Evolutionary conservation across 495 filamentous ascomycete species (phyloP).

Genomic region (Penicillium cataractarum): DNA sequence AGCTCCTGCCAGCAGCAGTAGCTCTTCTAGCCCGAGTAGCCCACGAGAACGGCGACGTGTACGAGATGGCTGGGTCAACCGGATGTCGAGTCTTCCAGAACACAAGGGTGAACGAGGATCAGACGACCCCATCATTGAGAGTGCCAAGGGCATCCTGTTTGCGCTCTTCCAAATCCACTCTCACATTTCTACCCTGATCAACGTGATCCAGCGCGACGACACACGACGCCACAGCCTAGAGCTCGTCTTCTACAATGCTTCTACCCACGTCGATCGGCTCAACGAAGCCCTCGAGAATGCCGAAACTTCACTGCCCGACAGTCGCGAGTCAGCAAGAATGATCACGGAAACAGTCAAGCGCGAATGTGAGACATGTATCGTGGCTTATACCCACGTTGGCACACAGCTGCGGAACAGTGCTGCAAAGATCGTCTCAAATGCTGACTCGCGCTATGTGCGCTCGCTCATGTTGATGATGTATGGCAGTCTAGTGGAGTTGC

Average conservation of each 20-base stretch:
- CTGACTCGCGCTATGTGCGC: slow-evolving; percentile 77
- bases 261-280: slow-evolving; percentile 71
- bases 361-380: slow-evolving; percentile 71
- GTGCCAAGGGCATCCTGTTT: slow-evolving; percentile 85
- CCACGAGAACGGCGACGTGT: slow-evolving; percentile 56
- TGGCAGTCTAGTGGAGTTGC: slow-evolving; percentile 78
- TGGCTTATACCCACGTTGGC: slow-evolving; percentile 75
- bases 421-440: slow-evolving; percentile 70
- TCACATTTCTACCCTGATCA: slow-evolving; percentile 71
- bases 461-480: slow-evolving; percentile 80
- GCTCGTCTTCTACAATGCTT: slow-evolving; percentile 76
- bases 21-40: slow-evolving; percentile 60
- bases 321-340: slow-evolving; percentile 47
- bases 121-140: slow-evolving; percentile 70
- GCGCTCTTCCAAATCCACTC: slow-evolving; percentile 81
- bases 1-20: slow-evolving; percentile 43
- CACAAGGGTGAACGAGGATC: slow-evolving; percentile 65
- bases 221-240: slow-evolving; percentile 73
- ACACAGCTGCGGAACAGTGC: slow-evolving; percentile 70
- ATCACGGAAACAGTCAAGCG: slow-evolving; percentile 61
- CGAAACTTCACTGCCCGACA: slow-evolving; percentile 47
- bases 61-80: slow-evolving; percentile 64
- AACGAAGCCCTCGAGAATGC: slow-evolving; percentile 72
- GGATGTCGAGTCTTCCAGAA: slow-evolving; percentile 83
- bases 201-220: slow-evolving; percentile 68